Percentiles rank a stretch among this genome's conserved stretches.
These are phyloP conservation scores for Komagataea norvegica DNA, from an alignment of 1,139 yeast species.

Conservation along the genomic window DNA sequence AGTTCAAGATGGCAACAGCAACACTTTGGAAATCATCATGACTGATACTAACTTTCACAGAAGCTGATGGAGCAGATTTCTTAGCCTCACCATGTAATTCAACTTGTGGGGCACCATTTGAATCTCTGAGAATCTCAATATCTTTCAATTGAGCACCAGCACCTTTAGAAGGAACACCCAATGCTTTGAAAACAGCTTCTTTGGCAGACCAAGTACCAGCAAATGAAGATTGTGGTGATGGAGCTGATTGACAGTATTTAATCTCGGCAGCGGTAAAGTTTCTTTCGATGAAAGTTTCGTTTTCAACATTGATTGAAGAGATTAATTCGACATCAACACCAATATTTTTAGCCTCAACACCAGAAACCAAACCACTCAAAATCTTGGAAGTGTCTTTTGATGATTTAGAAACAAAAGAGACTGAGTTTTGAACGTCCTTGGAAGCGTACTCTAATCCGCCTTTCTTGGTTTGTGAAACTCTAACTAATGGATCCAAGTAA, in stretches of 20 bases:
- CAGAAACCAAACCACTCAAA: slow-evolving; percentile 42
- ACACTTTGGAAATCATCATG: slow-evolving; percentile 97
- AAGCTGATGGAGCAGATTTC: slow-evolving; percentile 62
- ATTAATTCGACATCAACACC: slow-evolving; percentile 97
- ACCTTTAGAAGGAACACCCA: slow-evolving; percentile 85
- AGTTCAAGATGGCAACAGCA: slow-evolving; percentile 88
- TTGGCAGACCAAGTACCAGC: slow-evolving; percentile 99
- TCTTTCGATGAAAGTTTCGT: slow-evolving; percentile 85
- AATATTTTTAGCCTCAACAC: slow-evolving; percentile 62
- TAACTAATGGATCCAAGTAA: slow-evolving; percentile 92
- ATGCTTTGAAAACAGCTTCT: slow-evolving; percentile 96
- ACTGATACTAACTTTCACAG: slow-evolving; percentile 83
- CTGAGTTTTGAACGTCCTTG: slow-evolving; percentile 36
- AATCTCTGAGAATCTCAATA: slow-evolving; percentile 76
- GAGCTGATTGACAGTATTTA: slow-evolving; percentile 66
- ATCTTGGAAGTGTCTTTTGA: slow-evolving; percentile 40
- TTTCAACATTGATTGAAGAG: slow-evolving; percentile 71
- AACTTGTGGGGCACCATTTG: slow-evolving; percentile 82
- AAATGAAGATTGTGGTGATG: slow-evolving; percentile 82
- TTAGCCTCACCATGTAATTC: slow-evolving; percentile 70
- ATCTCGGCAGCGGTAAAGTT: slow-evolving; percentile 84
- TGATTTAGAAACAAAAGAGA: slow-evolving; percentile 31
- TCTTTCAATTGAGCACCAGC: slow-evolving; percentile 93
- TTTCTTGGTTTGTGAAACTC: slow-evolving; percentile 41
- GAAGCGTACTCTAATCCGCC: slow-evolving; percentile 46